phyloP scores from a whole-genome alignment of 2,329 filamentous ascomycete genomes.

The Raffaelea ambrosiae region DNA sequence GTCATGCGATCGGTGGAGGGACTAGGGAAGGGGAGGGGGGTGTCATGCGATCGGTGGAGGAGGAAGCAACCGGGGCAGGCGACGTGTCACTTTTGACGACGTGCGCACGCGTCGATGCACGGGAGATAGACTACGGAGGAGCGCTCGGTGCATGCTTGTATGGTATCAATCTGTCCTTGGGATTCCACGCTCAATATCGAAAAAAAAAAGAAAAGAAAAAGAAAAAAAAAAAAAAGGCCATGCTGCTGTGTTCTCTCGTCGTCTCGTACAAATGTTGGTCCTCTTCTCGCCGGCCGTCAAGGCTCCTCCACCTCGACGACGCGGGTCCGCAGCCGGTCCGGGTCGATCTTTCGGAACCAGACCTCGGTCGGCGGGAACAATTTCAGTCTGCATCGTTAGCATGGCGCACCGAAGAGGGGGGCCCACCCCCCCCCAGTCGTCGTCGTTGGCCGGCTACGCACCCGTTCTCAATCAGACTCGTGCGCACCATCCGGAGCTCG shows the following conservation, averaged over 20 bases:
- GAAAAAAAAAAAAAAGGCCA: neutral
- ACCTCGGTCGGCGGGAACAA: conserved; percentile 12
- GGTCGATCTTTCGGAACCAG: conserved; percentile 1
- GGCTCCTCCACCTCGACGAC: neutral
- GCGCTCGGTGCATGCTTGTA: too few species aligned
- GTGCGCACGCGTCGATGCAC: too few species aligned
- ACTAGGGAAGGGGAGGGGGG: too few species aligned
- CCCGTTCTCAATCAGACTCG: conserved; percentile 12
- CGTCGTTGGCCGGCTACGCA: neutral
- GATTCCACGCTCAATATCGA: neutral
- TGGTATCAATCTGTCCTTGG: too few species aligned
- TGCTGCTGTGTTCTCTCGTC: neutral
- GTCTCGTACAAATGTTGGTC: too few species aligned
- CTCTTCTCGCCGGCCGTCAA: too few species aligned
- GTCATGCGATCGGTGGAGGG: neutral
- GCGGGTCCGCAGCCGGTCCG: neutral
- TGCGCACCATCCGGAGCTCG: conserved; percentile 13
- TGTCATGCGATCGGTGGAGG: neutral
- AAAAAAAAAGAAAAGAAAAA: neutral
- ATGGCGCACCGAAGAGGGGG: neutral
- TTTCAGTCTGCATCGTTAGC: conserved; percentile 1
- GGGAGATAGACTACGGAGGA: too few species aligned
- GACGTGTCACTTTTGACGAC: too few species aligned
- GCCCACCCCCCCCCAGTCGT: too few species aligned
- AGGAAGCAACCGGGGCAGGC: too few species aligned